phyloP scores from a whole-genome alignment of 1,139 yeast genomes.

The Geotrichum citri-aurantii region DNA sequence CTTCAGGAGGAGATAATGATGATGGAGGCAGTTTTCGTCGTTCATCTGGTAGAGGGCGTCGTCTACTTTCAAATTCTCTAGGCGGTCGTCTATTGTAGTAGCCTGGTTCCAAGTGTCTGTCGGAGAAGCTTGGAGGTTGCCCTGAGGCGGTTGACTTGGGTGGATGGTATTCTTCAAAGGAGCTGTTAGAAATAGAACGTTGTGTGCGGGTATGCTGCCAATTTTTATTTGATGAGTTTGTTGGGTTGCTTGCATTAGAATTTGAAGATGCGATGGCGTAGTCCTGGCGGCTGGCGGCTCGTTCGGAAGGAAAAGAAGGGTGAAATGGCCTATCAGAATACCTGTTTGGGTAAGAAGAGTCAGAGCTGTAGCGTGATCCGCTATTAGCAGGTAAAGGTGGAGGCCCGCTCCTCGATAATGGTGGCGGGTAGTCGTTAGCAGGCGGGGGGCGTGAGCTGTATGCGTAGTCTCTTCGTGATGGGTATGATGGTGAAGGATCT shows the following conservation, averaged over 20 bases:
- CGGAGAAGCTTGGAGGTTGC: not conserved
- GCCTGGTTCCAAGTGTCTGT: not conserved
- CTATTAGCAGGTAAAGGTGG: not conserved
- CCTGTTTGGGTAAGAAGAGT: slow-evolving; percentile 5
- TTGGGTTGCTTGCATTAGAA: not conserved
- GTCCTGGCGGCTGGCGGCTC: slow-evolving; percentile 16
- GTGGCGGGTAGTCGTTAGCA: not conserved
- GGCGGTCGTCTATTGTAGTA: slow-evolving; percentile 14
- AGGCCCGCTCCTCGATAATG: slow-evolving; percentile 6
- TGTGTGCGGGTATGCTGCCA: slow-evolving; percentile 4
- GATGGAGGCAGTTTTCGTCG: slow-evolving; percentile 9
- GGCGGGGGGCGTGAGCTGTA: not conserved
- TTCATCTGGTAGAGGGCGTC: slow-evolving; percentile 8
- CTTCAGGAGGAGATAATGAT: slow-evolving; percentile 6
- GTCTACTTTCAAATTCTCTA: slow-evolving; percentile 19
- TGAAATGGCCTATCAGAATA: slow-evolving; percentile 3
- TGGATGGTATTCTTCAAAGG: not conserved
- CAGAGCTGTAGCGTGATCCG: not conserved
- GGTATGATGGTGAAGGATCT: slow-evolving; percentile 5
- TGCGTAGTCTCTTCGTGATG: slow-evolving; percentile 6
- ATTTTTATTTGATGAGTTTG: not conserved
- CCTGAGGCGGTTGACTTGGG: not conserved
- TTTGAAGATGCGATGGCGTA: not conserved
- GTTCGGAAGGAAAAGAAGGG: slow-evolving; percentile 18
- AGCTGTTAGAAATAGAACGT: not conserved